These are phyloP conservation scores for Wallemia mellicola DNA, from an alignment of 1,284 basidiomycete genomes.

Conservation along the genomic window DNA sequence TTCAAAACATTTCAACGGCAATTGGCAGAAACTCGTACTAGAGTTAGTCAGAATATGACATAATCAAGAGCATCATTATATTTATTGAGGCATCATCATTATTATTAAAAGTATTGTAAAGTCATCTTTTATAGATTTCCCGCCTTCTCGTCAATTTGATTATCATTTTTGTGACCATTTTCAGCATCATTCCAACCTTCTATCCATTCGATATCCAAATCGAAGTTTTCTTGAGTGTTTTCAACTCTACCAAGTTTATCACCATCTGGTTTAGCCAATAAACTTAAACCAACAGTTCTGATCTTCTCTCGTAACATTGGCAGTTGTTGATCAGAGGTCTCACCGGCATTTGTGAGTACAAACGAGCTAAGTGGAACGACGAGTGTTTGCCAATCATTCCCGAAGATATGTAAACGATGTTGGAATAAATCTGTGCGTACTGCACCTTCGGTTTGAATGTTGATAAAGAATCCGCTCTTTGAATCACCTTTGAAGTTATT, in stretches of 20 bases:
- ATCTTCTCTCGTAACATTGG: conserved; percentile 18
- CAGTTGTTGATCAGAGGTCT: conserved; percentile 16
- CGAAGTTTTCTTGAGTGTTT: conserved; percentile 18
- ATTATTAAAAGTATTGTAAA: neutral
- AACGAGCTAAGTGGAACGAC: conserved; percentile 20
- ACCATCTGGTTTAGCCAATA: conserved; percentile 7
- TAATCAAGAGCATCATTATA: neutral
- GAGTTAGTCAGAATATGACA: neutral
- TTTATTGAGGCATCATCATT: neutral
- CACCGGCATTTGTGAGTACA: conserved; percentile 21
- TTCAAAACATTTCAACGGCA: neutral
- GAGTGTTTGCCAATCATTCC: conserved; percentile 17
- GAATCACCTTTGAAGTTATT: conserved; percentile 10
- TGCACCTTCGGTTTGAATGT: conserved; percentile 21
- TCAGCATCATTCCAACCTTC: conserved; percentile 9
- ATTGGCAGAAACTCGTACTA: neutral
- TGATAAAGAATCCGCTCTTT: conserved; percentile 18
- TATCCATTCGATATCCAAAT: conserved; percentile 17
- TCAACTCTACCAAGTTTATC: neutral
- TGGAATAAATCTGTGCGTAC: conserved; percentile 22
- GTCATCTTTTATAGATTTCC: neutral
- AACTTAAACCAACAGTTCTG: conserved; percentile 19
- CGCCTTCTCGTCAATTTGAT: neutral
- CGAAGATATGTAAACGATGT: conserved; percentile 18
- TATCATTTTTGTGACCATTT: neutral